Conservation (phyloP, 805 yeast genomes). For the Starmerella gropengiesseri region DNA sequence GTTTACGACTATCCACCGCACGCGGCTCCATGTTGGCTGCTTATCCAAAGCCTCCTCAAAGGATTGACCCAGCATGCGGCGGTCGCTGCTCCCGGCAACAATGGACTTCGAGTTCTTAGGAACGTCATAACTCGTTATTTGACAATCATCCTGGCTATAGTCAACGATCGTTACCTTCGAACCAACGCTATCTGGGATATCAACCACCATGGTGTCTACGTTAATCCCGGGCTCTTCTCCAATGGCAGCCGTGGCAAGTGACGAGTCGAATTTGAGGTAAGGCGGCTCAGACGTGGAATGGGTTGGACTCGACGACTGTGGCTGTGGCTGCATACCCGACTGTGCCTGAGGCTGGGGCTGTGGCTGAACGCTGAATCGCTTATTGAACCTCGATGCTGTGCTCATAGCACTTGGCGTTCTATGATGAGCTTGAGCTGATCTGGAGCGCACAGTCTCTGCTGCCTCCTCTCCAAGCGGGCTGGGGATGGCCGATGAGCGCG, state of each 20-base stretch:
- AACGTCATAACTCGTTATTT: conserved; percentile 37
- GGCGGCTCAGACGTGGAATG: not conserved
- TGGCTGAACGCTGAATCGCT: conserved; percentile 16
- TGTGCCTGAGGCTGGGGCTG: no score
- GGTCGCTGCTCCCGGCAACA: conserved; percentile 13
- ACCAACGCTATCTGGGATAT: conserved; percentile 39
- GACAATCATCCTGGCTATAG: conserved; percentile 36
- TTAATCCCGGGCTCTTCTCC: conserved; percentile 56
- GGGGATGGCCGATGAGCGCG: no score
- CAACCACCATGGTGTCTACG: conserved; percentile 40
- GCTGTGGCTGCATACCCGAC: no score
- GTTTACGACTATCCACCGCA: conserved; percentile 48
- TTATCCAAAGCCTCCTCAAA: conserved; percentile 25
- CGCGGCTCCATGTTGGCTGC: conserved; percentile 40
- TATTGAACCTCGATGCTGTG: not conserved
- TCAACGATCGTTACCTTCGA: conserved; percentile 46
- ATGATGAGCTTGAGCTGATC: no score
- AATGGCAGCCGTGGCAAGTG: conserved; percentile 21
- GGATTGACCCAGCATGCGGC: conserved; percentile 1
- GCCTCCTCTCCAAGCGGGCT: no score
- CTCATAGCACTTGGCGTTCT: not conserved
- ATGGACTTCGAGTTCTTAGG: conserved; percentile 27
- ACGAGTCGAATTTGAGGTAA: not conserved
- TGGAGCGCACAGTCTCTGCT: no score
- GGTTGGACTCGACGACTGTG: conserved; percentile 3